Evolutionary conservation across 108 stramenopile species (phyloP).

Genomic region (Cyclotella kingstonii): DNA sequence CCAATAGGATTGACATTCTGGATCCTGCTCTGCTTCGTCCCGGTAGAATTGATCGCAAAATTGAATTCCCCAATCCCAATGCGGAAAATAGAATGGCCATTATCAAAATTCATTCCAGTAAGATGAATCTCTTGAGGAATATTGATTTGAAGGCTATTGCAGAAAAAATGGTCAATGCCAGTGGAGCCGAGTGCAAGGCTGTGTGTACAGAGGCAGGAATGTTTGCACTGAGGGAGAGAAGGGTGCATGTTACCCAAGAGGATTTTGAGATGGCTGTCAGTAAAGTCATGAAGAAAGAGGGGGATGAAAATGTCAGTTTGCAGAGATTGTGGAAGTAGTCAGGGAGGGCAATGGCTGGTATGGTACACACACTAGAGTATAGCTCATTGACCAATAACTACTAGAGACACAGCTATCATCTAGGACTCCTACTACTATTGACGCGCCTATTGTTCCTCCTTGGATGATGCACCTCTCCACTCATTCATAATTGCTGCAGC

Average conservation of each 20-base stretch:
- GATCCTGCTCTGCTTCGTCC: slow-evolving; percentile 93
- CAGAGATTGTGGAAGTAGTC: slow-evolving; percentile 97
- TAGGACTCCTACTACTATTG: too few species aligned
- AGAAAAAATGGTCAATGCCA: slow-evolving; percentile 93
- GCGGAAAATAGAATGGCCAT: slow-evolving; percentile 87
- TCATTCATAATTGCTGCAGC: slow-evolving; percentile 53
- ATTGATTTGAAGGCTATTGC: slow-evolving; percentile 93
- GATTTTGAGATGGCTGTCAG: slow-evolving; percentile 99
- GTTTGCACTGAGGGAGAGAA: slow-evolving; percentile 98
- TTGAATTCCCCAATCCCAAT: slow-evolving; percentile 96
- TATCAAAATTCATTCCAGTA: slow-evolving; percentile 93
- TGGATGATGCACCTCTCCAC: slow-evolving; percentile 21
- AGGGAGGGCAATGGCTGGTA: too few species aligned
- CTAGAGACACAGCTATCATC: too few species aligned
- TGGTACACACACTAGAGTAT: too few species aligned
- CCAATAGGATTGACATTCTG: slow-evolving; percentile 98
- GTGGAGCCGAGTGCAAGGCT: slow-evolving; percentile 99
- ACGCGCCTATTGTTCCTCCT: too few species aligned
- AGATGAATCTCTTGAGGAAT: slow-evolving; percentile 97
- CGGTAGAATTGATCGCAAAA: slow-evolving; percentile 96
- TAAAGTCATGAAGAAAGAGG: slow-evolving; percentile 99
- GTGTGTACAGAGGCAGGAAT: slow-evolving; percentile 99
- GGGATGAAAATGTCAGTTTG: slow-evolving; percentile 92
- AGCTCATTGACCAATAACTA: too few species aligned
- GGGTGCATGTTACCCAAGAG: slow-evolving; percentile 99